These are phyloP conservation scores for Linaria vulgaris DNA, from an alignment of 257 asterid genomes.

Conservation along the genomic window DNA sequence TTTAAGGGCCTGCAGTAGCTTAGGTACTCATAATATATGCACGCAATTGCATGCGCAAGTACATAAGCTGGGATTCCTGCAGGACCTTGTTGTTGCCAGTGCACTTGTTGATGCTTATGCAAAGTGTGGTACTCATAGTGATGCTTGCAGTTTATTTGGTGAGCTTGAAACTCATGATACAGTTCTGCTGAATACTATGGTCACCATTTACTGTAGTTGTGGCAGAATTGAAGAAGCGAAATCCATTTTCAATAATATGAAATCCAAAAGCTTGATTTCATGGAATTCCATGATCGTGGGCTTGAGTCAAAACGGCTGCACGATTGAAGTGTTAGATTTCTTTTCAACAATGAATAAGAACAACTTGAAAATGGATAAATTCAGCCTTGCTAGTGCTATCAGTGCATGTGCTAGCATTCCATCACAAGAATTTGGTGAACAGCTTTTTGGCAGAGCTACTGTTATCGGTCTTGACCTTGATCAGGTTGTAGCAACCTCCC, in stretches of 20 bases:
- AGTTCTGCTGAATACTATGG: conserved; percentile 73
- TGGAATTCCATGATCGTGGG: conserved; percentile 93
- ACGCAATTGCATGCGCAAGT: conserved; percentile 54
- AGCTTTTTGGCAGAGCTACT: conserved; percentile 65
- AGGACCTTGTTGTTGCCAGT: conserved; percentile 64
- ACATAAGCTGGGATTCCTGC: conserved; percentile 47
- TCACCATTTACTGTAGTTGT: conserved; percentile 57
- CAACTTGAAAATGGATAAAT: conserved; percentile 52
- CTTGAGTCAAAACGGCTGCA: conserved; percentile 68
- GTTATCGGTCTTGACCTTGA: conserved; percentile 61
- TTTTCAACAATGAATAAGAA: conserved; percentile 61
- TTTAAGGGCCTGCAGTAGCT: conserved; percentile 60
- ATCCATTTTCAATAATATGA: conserved; percentile 48
- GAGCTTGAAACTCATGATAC: conserved; percentile 65
- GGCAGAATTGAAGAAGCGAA: conserved; percentile 74
- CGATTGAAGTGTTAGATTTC: conserved; percentile 63
- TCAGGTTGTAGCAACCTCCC: conserved; percentile 60
- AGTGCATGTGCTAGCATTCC: conserved; percentile 83
- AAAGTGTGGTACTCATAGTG: conserved; percentile 53
- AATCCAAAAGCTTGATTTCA: conserved; percentile 67
- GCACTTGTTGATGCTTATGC: conserved; percentile 67
- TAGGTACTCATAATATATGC: conserved; percentile 44
- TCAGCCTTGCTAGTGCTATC: conserved; percentile 61
- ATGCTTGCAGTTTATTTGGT: conserved; percentile 56
- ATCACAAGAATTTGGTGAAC: conserved; percentile 69